Base-by-base conservation (phyloP, 495 filamentous ascomycete species). In the Trichodelitschia bisporula region DNA sequence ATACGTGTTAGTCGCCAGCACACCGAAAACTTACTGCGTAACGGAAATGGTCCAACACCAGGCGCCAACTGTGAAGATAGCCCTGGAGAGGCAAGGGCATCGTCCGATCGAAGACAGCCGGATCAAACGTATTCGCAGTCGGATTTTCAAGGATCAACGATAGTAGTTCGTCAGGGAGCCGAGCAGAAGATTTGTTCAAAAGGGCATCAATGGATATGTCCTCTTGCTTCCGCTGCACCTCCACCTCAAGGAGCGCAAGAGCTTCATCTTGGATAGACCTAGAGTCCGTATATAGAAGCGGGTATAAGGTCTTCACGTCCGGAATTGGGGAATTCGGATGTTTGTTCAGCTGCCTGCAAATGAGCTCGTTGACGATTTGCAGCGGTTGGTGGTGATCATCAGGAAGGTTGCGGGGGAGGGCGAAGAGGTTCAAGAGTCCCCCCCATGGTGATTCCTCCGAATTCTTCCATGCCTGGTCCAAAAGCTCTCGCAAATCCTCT, bases 31-130 rank as follows among this genome's bases (percentile, higher is more conserved):
- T 40, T 61, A 68, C 65, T 4, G 82, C 67, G 26, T 72, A 68
- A 29, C 61, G 54, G 45, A 86, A 86, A 35, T 82, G 74, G 40
- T 86, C 80, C 43, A 90, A 93, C 2, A 91, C 64, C 10, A 95
- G 53, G 34, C 78, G 65, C 86, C 86, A 95, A 24, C 80, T 75
- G 17, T 91, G 53, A n/a, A 95, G 59, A 45, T 92, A 99, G 3
- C 70, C 68, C 28, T 76, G 59, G 40, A 61, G 30, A 36, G 53
- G 32, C 14, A 49, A 30, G 43, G 69, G 53, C 51, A 89, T 49
- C 35, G 45, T 32, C 32, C 53, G n/a, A 59, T 60, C 15, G 47
- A 25, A 58, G 54, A 18, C 41, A 43, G 28, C 49, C 15, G 49
- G 47, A n/a, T 29, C 44, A 4, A 59, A 32, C 2, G 40, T 36